Conservation (phyloP, 176 grass and related monocot genomes). For the Avena eriantha region DNA sequence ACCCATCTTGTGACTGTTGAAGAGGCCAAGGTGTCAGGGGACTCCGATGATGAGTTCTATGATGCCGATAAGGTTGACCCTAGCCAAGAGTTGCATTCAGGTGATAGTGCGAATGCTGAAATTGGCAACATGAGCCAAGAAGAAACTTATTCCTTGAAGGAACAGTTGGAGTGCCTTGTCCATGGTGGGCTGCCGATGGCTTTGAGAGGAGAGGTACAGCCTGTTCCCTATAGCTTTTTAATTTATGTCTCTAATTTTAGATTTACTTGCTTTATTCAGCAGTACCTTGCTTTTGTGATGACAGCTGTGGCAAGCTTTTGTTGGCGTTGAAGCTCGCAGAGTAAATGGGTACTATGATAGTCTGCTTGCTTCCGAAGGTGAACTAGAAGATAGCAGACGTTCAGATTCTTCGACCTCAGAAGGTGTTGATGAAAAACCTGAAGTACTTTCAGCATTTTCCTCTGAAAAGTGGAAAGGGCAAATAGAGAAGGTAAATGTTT, state of each 20-base stretch:
- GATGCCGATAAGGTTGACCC: conserved; percentile 81
- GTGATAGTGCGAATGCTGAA: conserved; percentile 54
- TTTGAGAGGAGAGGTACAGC: conserved; percentile 91
- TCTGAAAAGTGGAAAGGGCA: conserved; percentile 86
- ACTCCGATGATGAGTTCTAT: conserved; percentile 96
- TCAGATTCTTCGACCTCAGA: conserved; percentile 49
- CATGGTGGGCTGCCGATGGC: conserved; percentile 95
- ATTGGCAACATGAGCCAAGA: conserved; percentile 46
- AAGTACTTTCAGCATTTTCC: conserved; percentile 43
- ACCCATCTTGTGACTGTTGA: conserved; percentile 51
- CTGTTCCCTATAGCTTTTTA: background rate
- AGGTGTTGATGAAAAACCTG: conserved; percentile 47
- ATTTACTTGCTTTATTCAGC: conserved; percentile 37
- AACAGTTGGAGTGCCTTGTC: conserved; percentile 89
- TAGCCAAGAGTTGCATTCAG: conserved; percentile 71
- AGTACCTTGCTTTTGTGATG: conserved; percentile 43
- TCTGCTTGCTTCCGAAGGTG: conserved; percentile 61
- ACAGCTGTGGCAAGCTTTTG: conserved; percentile 99
- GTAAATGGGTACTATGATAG: conserved; percentile 81
- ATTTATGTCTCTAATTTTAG: conserved; percentile 35
- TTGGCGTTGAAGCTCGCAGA: conserved; percentile 80
- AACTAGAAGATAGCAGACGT: conserved; percentile 42
- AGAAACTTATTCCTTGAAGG: conserved; percentile 65
- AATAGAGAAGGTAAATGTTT: conserved; percentile 88
- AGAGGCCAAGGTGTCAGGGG: conserved; percentile 66